Evolutionary conservation across 2,329 filamentous ascomycete genomes (phyloP), one percentile per base, ranked within the genome.

Genomic region (Pestalotiopsis sp.): DNA sequence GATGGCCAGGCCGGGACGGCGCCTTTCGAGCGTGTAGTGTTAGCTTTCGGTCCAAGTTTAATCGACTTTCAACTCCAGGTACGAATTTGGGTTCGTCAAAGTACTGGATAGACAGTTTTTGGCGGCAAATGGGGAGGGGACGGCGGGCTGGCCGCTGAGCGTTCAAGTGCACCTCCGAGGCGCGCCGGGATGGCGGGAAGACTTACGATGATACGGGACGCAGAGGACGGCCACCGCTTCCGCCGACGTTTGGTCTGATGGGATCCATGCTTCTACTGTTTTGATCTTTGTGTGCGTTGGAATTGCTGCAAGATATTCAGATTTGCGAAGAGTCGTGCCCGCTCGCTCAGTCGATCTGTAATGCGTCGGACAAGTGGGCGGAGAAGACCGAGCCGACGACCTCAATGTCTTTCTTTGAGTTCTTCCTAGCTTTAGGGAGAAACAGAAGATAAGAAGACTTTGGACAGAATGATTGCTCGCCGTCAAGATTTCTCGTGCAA

Each of bases 1-100:
- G 71, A 79, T 64, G 39, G 81, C 72, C 31, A 84, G 73, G 64
- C 77, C 77, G 23, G 79, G 82, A 70, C 80, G 79, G 68, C 82
- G 82, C 60, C 83, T 81, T 60, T 66, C 9, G 5, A 20, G 5
- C 9, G 12, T 11, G 27, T 9, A 13, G 3, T 17, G 63, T 65
- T 23, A 65, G 63, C 6, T 3, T 20, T 31, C 38, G 11, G 3
- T 31, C 3, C n/a, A 3, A 2, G 2, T 58, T 36, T 2, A 6
- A 36, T 36, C 6, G 27, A 31, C 27, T 31, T 36, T 9, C 31
- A 36, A 9, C 1, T 36, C 31, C 31, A 9, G 2, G 6, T 36
- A 36, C 31, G 6, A 31, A 2, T 1, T 31, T 9, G 31, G 31
- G 31, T 1, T 7, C 25, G 14, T 14, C 14, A 62, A 14, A 45